phyloP scores from a whole-genome alignment of 768 basidiomycete genomes.

The Trametes meyenii region DNA sequence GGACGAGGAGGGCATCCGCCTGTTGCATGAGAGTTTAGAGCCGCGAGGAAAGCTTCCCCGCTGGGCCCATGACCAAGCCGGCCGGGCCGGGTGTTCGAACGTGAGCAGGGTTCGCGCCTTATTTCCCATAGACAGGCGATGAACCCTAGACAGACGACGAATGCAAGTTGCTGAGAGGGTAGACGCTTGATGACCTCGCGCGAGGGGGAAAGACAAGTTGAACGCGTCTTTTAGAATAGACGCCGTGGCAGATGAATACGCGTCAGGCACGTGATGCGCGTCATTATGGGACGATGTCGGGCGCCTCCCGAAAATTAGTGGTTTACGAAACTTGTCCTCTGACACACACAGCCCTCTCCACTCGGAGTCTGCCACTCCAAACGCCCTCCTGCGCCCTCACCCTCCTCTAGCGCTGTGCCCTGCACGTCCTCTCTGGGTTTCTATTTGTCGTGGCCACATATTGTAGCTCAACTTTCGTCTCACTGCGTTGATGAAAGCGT shows the following conservation, averaged over 20 bases:
- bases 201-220: not conserved
- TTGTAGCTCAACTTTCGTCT: not conserved
- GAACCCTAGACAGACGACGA: too few relatives aligned
- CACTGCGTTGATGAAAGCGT: slow-evolving; percentile 12
- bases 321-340: not conserved
- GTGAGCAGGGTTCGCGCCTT: too few relatives aligned
- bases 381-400: not conserved
- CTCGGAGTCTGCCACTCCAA: not conserved
- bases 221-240: not conserved
- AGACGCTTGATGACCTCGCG: too few relatives aligned
- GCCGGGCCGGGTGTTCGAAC: too few relatives aligned
- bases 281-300: not conserved
- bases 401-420: not conserved
- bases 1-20: too few relatives aligned
- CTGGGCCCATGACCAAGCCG: too few relatives aligned
- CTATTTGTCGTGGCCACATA: too few relatives aligned
- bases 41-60: too few relatives aligned
- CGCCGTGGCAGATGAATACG: not conserved
- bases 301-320: slow-evolving; percentile 14
- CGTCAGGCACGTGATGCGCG: slow-evolving; percentile 17
- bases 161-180: too few relatives aligned
- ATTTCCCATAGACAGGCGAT: too few relatives aligned
- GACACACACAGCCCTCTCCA: not conserved
- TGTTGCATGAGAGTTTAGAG: too few relatives aligned
- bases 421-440: too few relatives aligned